Evolutionary conservation across 202 grass and related monocot genomes (phyloP).

Genomic region (Musa balbisiana): DNA sequence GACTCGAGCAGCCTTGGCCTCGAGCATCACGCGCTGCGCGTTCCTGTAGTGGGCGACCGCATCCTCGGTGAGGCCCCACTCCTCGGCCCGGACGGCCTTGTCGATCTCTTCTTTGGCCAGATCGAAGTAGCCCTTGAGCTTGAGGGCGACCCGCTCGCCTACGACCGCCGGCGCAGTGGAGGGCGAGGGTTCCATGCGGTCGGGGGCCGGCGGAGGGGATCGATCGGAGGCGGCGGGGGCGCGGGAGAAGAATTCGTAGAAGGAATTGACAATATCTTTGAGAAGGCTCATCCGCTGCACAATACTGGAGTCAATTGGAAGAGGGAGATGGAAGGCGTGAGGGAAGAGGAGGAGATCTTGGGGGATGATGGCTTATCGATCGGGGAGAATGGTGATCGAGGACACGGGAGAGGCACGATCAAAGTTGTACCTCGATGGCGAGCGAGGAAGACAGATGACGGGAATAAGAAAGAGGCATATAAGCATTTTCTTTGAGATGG

Average conservation of each 20-base stretch:
- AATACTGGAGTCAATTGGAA: neutral
- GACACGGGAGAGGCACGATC: too few relatives aligned
- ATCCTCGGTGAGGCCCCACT: slow-evolving; percentile 68
- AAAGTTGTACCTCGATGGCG: too few relatives aligned
- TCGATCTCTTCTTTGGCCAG: slow-evolving; percentile 97
- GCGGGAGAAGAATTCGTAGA: slow-evolving; percentile 39
- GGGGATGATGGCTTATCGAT: too few relatives aligned
- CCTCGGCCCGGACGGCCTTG: slow-evolving; percentile 85
- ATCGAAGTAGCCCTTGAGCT: slow-evolving; percentile 93
- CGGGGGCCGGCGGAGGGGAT: neutral
- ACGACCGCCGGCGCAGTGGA: slow-evolving; percentile 44
- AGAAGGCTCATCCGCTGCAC: slow-evolving; percentile 50
- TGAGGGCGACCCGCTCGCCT: slow-evolving; percentile 71
- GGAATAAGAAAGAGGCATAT: too few relatives aligned
- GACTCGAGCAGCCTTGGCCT: slow-evolving; percentile 78
- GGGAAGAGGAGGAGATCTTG: too few relatives aligned
- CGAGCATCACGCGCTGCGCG: slow-evolving; percentile 66
- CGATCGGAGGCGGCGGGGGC: neutral
- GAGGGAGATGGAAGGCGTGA: neutral
- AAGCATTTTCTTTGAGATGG: too few relatives aligned
- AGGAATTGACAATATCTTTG: slow-evolving; percentile 43
- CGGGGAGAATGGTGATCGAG: too few relatives aligned
- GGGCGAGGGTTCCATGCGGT: slow-evolving; percentile 7
- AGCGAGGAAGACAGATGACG: too few relatives aligned
- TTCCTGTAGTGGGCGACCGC: slow-evolving; percentile 71